Evolutionary conservation across 2,329 filamentous ascomycete species (phyloP).

Genomic region (Metarhizium guizhouense): DNA sequence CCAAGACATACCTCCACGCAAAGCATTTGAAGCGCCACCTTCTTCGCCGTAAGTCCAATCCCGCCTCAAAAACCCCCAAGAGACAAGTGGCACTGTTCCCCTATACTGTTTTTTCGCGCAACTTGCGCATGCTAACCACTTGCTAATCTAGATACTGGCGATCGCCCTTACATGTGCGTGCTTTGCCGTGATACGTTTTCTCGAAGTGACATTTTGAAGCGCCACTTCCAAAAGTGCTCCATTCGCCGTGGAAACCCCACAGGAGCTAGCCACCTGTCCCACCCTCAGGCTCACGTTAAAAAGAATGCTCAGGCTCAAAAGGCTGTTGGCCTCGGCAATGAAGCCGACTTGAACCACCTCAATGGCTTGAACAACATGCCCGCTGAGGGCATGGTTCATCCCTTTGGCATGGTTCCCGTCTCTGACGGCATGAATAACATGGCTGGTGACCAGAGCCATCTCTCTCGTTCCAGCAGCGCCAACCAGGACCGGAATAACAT

Average conservation of each 20-base stretch:
- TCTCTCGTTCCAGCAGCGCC: slow-evolving; percentile 51
- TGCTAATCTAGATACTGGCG: slow-evolving; percentile 69
- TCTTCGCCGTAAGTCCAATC: slow-evolving; percentile 70
- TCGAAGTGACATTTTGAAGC: slow-evolving; percentile 94
- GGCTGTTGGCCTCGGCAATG: slow-evolving; percentile 39
- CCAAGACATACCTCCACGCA: slow-evolving; percentile 93
- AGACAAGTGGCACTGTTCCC: neutral
- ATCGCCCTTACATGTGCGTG: slow-evolving; percentile 96
- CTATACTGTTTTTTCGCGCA: slow-evolving; percentile 1
- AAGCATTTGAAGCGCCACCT: slow-evolving; percentile 97
- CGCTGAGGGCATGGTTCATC: slow-evolving; percentile 47
- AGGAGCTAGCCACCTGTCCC: slow-evolving; percentile 86
- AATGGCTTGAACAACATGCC: slow-evolving; percentile 52
- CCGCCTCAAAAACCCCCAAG: neutral
- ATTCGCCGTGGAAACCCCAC: slow-evolving; percentile 93
- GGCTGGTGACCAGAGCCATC: slow-evolving; percentile 51
- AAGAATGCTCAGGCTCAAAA: slow-evolving; percentile 58
- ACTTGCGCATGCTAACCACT: slow-evolving; percentile 23
- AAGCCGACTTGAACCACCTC: slow-evolving; percentile 50
- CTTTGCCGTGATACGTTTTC: slow-evolving; percentile 97
- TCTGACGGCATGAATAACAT: slow-evolving; percentile 51
- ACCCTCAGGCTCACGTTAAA: slow-evolving; percentile 83
- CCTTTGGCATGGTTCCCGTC: slow-evolving; percentile 48
- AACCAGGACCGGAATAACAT: slow-evolving; percentile 51
- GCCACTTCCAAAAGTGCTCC: slow-evolving; percentile 98